phyloP scores from a whole-genome alignment of 2,329 filamentous ascomycete genomes.

The Didymella lethalis region DNA sequence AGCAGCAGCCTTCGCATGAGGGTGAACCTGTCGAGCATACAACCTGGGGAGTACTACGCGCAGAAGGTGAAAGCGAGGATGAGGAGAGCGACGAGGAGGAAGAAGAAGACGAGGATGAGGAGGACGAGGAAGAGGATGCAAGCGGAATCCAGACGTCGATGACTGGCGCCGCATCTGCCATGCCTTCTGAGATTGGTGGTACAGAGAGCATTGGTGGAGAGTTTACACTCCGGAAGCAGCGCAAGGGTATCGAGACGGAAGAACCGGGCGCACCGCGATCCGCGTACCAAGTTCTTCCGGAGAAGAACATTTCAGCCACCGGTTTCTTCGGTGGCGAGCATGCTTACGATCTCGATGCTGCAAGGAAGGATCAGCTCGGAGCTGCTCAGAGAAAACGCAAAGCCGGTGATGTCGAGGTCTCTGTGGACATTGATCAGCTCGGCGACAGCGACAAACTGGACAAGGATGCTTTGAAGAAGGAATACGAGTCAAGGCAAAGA shows the following conservation, averaged over 20 bases:
- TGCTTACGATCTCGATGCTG: slow-evolving; percentile 82
- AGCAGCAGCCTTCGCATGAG: slow-evolving; percentile 59
- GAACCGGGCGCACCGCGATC: slow-evolving; percentile 74
- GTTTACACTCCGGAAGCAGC: slow-evolving; percentile 88
- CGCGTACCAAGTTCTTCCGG: slow-evolving; percentile 88
- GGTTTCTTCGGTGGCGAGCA: slow-evolving; percentile 97
- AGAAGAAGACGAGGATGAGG: slow-evolving; percentile 70
- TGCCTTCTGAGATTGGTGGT: slow-evolving; percentile 79
- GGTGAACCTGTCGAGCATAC: slow-evolving; percentile 86
- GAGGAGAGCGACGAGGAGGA: slow-evolving; percentile 66
- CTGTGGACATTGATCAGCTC: slow-evolving; percentile 84
- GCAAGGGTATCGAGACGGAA: slow-evolving; percentile 83
- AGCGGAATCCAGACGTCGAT: slow-evolving; percentile 75
- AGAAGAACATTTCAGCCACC: slow-evolving; percentile 82
- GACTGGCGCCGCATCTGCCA: slow-evolving; percentile 73
- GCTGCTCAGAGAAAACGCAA: slow-evolving; percentile 87
- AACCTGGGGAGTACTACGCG: slow-evolving; percentile 91
- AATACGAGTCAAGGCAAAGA: slow-evolving; percentile 77
- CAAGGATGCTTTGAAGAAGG: slow-evolving; percentile 81
- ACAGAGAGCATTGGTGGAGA: slow-evolving; percentile 82
- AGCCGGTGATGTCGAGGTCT: slow-evolving; percentile 92
- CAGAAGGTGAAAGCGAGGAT: slow-evolving; percentile 75
- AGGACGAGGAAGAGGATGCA: slow-evolving; percentile 69
- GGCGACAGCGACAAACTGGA: slow-evolving; percentile 77
- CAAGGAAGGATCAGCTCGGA: slow-evolving; percentile 69